These are phyloP conservation scores for Magnaporthiopsis rhizophila DNA, from an alignment of 2,329 filamentous ascomycete species.

Conservation along the genomic window DNA sequence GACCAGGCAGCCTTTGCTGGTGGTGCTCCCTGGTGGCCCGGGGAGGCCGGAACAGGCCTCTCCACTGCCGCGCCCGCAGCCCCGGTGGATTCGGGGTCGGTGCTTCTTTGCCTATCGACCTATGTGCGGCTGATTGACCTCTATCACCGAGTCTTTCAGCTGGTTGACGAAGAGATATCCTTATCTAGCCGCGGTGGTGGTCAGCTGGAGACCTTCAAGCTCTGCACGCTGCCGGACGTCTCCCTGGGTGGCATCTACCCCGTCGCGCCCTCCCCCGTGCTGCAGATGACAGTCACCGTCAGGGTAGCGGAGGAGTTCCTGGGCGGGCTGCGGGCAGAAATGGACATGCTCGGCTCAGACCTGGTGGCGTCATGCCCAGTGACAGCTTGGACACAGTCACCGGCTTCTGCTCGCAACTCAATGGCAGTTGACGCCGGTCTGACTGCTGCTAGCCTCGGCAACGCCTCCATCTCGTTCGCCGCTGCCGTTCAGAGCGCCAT, in stretches of 20 bases:
- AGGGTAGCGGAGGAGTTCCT: constrained; percentile 34
- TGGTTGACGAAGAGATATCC: constrained; percentile 25
- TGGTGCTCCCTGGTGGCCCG: neutral
- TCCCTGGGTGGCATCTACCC: constrained; percentile 29
- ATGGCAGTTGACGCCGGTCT: neutral
- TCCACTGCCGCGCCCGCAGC: neutral
- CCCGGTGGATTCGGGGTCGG: constrained; percentile 26
- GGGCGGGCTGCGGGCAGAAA: constrained; percentile 17
- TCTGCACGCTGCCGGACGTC: constrained; percentile 33
- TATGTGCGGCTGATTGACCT: constrained; percentile 32
- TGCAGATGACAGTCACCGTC: constrained; percentile 34
- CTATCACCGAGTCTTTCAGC: constrained; percentile 30
- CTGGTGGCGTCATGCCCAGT: no score
- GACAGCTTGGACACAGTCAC: neutral
- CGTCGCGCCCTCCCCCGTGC: constrained; percentile 29
- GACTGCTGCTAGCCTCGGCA: neutral
- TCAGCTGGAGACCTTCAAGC: constrained; percentile 18
- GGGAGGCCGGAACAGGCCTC: no score
- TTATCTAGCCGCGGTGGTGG: constrained; percentile 17
- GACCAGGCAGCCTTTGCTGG: neutral
- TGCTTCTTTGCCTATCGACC: constrained; percentile 31
- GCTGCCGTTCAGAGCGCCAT: neutral
- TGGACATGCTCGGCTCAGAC: neutral
- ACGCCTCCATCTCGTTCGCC: neutral
- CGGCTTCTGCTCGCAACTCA: no score